phyloP scores from a whole-genome alignment of 345 rosid species.

The Lenwebbia sp. region DNA sequence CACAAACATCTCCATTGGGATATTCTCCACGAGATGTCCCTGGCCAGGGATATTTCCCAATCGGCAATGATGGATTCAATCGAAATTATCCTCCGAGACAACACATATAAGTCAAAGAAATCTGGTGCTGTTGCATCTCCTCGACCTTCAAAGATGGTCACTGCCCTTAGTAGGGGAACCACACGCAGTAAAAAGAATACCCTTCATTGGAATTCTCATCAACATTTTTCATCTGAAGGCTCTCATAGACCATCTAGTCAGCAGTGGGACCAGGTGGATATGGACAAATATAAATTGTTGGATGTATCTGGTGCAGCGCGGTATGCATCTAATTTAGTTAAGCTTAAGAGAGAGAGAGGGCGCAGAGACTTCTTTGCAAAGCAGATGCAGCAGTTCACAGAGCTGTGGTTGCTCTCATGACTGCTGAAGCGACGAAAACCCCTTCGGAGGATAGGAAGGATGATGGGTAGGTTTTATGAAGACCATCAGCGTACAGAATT shows the following conservation, averaged over 20 bases:
- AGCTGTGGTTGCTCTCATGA: conserved; percentile 79
- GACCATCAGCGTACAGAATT: conserved; percentile 1
- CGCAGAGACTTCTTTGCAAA: conserved; percentile 58
- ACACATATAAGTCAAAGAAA: too few species aligned
- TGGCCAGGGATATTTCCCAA: too few species aligned
- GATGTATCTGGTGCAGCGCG: conserved; percentile 75
- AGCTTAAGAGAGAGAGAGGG: conserved; percentile 73
- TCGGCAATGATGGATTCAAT: too few species aligned
- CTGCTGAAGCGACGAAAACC: conserved; percentile 75
- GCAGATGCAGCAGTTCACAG: conserved; percentile 89
- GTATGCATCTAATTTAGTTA: conserved; percentile 54
- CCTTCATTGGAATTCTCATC: too few species aligned
- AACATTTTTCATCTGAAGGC: conserved; percentile 15
- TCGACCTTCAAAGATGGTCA: too few species aligned
- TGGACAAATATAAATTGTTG: conserved; percentile 53
- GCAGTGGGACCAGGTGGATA: conserved; percentile 36
- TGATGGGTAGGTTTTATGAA: conserved; percentile 11
- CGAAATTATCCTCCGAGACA: too few species aligned
- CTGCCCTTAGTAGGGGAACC: too few species aligned
- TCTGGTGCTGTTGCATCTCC: too few species aligned
- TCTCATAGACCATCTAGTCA: conserved; percentile 25
- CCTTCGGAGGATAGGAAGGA: conserved; percentile 35
- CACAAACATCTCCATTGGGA: too few species aligned
- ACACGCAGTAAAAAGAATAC: too few species aligned
- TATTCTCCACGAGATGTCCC: too few species aligned